Evolutionary conservation across 2,329 filamentous ascomycete genomes (phyloP).

Genomic region (Magnaporthales sp.): DNA sequence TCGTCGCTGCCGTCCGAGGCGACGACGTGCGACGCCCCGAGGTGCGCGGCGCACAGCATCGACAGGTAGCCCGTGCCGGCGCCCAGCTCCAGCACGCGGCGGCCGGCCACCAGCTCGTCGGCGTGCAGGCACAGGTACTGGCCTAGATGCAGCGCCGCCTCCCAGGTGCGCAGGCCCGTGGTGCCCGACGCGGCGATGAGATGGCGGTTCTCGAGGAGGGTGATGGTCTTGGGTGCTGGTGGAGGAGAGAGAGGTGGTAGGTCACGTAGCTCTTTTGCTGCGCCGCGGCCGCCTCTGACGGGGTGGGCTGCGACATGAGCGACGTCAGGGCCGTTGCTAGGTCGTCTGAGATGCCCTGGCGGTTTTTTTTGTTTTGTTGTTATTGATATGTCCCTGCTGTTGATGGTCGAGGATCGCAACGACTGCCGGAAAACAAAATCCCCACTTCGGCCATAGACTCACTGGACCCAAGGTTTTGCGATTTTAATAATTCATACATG

Average conservation of each 20-base stretch:
- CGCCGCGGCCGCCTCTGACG: slow-evolving; percentile 54
- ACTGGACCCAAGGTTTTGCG: background rate
- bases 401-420: background rate
- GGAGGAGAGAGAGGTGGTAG: slow-evolving; percentile 44
- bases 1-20: slow-evolving; percentile 69
- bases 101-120: slow-evolving; percentile 35
- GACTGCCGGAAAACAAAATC: background rate
- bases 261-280: slow-evolving; percentile 70
- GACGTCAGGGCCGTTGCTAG: slow-evolving; percentile 61
- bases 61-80: slow-evolving; percentile 70
- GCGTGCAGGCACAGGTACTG: slow-evolving; percentile 52
- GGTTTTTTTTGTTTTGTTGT: background rate
- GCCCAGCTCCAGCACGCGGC: slow-evolving; percentile 62
- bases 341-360: slow-evolving; percentile 73
- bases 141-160: slow-evolving; percentile 66
- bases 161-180: slow-evolving; percentile 74
- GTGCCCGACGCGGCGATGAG: slow-evolving; percentile 64
- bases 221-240: slow-evolving; percentile 31
- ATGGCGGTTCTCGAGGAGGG: slow-evolving; percentile 58
- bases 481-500: slow-evolving; percentile 56
- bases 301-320: slow-evolving; percentile 54
- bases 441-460: background rate
- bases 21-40: slow-evolving; percentile 50
- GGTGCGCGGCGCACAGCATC: slow-evolving; percentile 61
- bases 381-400: background rate